Evolutionary conservation across 2,329 filamentous ascomycete genomes (phyloP), one percentile per base, ranked within the genome.

Genomic region (Botryotinia convoluta): DNA sequence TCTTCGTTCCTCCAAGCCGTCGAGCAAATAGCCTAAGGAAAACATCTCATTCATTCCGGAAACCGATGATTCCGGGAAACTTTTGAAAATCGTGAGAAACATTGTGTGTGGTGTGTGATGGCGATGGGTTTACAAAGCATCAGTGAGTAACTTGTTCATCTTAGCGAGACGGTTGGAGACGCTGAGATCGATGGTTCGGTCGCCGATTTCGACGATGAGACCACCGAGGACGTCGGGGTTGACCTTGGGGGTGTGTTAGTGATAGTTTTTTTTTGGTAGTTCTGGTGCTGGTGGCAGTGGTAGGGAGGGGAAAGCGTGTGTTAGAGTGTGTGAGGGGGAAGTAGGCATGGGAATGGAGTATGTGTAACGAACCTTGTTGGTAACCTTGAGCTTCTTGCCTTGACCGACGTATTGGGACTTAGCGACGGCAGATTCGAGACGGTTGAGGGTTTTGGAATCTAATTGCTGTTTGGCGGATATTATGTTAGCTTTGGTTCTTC

Each of bases 71-170:
- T 45, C 42, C 42, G 14, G 39, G 39, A 37, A 65, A 48, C 63
- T 65, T 48, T 65, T 48, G 26, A 76, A 74, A 74, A 48, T 10
- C 37, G 77, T 79, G 79, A 81, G 80, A 73, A 76, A 75, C 44
- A 26, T 22, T 29, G 42, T n/a, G 44, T 35, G 51, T 42, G 29
- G 48, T 54, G 22, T 54, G 64, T 54, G 22, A 54, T 54, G 35
- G 61, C 45, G 69, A 63, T 76, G 51, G 73, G 85, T 94, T 93
- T 97, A 99, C 93, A 99, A 88, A 85, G 92, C 89, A 86, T 99
- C 96, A 80, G 89, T 95, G 83, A 99, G 92, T 84, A 97, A 91
- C 92, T 98, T 99, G 93, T 99, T 99, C 90, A 99, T 93, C 91
- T 94, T 97, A 84, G 93, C 89, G 85, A 99, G 92, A 89, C 95